Base-by-base conservation (phyloP, 2,329 filamentous ascomycete species). In the Neopestalotiopsis rosae region DNA sequence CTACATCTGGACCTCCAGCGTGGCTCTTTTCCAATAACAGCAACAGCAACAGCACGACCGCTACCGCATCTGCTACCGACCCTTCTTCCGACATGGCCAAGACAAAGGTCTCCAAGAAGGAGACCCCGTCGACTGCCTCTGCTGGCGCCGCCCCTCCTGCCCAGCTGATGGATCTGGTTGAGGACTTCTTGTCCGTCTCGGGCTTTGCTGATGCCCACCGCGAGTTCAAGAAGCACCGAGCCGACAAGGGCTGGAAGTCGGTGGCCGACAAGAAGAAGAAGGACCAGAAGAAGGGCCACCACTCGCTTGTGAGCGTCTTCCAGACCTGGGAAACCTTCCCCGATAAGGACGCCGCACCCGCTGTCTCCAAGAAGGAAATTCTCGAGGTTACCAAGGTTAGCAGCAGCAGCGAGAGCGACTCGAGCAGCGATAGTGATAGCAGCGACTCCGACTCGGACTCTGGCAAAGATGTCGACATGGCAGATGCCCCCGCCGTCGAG, bases 131-230 rank as follows among this genome's bases (percentile, higher is more conserved):
- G 10, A 67, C 72, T 12, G 71, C 73, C 13, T 56, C 69, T 59
- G 61, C 67, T 66, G 69, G 79, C 34, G 78, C 82, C 61, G 78
- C 82, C 61, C 85, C 88, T 32, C 86, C 91, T 4, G 79, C 86
- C 34, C 86, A 92, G 78, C 82, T 94, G 45, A 83, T 94, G 76
- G 87, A 90, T 70, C 83, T 93, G 17, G 86, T 94, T 74, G 89
- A 89, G 71, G 80, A 82, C 28, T 94, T 94, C 79, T 84, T 94
- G 64, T 85, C 86, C 57, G 86, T 91, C 61, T 86, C 92, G 78
- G 87, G 89, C n/a, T 92, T 93, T 74, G 79, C 84, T 62, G 84
- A 85, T 69, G 88, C 92, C 61, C 87, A 87, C 75, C 82, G 85
- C 69, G 87, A 88, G 5, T 91, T 94, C 75, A 83, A 85, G 74